Conservation (phyloP, 257 asterid species). For the Solanum gracilifrons region DNA sequence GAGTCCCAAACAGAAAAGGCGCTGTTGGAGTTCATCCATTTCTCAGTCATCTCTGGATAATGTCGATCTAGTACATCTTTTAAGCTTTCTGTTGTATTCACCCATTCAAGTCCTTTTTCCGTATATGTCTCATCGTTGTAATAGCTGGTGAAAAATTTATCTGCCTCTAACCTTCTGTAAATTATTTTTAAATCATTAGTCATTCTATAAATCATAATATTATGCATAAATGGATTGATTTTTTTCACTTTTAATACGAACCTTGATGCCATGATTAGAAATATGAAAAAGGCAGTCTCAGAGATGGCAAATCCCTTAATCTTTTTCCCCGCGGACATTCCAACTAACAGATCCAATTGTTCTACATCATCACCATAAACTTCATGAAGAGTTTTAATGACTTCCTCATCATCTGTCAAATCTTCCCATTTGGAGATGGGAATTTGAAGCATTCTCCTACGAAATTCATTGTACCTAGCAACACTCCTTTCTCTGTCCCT, state of each 20-base stretch:
- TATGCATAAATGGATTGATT: not conserved
- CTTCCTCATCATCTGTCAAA: conserved; percentile 37
- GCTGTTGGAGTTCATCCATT: conserved; percentile 54
- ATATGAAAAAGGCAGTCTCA: conserved; percentile 53
- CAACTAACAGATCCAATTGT: conserved; percentile 40
- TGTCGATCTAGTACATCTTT: conserved; percentile 51
- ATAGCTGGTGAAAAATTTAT: conserved; percentile 41
- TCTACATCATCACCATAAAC: conserved; percentile 50
- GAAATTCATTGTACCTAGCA: conserved; percentile 49
- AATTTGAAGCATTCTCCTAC: conserved; percentile 32
- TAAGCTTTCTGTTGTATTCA: conserved; percentile 44
- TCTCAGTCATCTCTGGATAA: conserved; percentile 43
- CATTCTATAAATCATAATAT: not conserved
- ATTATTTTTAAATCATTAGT: not conserved
- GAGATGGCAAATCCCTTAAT: conserved; percentile 54
- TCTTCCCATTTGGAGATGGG: conserved; percentile 68
- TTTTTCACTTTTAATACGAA: not conserved
- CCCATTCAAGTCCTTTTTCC: conserved; percentile 53
- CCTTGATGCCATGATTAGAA: conserved; percentile 56
- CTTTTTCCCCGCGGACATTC: conserved; percentile 49
- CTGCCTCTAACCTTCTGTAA: conserved; percentile 51
- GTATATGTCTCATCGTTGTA: conserved; percentile 51
- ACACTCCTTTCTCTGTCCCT: conserved; percentile 62
- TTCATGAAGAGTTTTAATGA: conserved; percentile 15
- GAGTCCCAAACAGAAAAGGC: conserved; percentile 66